Base-by-base conservation (phyloP, 768 basidiomycete species). In the Boletus bicolor region DNA sequence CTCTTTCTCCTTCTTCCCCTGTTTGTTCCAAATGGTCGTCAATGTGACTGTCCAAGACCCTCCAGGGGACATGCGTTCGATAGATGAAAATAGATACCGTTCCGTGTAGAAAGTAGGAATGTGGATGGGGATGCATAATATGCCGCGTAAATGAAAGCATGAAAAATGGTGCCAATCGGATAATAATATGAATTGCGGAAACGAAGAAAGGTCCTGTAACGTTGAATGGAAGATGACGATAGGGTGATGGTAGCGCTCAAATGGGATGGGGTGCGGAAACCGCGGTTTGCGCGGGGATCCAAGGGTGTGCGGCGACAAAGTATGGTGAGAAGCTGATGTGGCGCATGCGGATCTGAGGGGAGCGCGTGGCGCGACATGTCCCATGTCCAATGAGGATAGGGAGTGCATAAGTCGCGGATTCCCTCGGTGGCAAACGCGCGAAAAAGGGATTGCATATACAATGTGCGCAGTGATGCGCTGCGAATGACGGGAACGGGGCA, bases 21-120 rank as follows among this genome's bases (percentile, higher is more conserved):
- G 37, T 55, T 53, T 51, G 21, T 52, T 56, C 43, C 57, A 47
- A 36, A 50, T 57, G 55, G 49, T 51, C 62, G 28, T 45, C 38
- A 53, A 47, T 15, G 3, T 50, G 53, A 60, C 58, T 49, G 53
- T 58, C 43, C 57, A 54, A 56, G 49, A 41, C 68, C 67, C 68
- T 43, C 68, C 69, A 34, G 68, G 69, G 60, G 69, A 61, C 42
- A 15, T 55, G 39, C 14, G 49, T 41, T 46, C 4, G 58, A 59
- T 71, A 58, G 59, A 62, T 68, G 67, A 64, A 57, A 66, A 69
- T 71, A 69, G 59, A 71, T 71, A 62, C 41, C 54, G 55, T 64
- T 60, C 57, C 64, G 35, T 57, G 59, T 60, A 43, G 11, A 57
- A 37, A 36, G 58, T 64, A 65, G 65, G n/a, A 54, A 55, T 69